Evolutionary conservation across 495 filamentous ascomycete species (phyloP), one percentile per base, ranked within the genome.

Genomic region (Glonium stellatum): DNA sequence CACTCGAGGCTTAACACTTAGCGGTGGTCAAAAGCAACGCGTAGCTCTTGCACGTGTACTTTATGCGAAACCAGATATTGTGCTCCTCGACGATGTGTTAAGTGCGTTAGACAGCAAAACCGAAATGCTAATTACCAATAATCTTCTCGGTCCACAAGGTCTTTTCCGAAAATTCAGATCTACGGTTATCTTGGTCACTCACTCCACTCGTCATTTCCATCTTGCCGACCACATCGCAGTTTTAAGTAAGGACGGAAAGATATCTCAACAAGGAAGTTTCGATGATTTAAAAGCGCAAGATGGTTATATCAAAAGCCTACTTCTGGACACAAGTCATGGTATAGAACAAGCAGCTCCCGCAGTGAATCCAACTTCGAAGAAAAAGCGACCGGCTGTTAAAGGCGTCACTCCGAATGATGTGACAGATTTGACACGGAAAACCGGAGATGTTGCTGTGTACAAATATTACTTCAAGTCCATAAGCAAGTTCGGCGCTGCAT

Each of bases 71-170:
- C 64, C 72, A 8, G 67, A 69, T 15, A 67, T 75, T 52, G 59
- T 75, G 4, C 61, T 75, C 1, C 62, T 75, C 22, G 73, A 75
- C 54, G 73, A 75, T 56, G 67, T 64, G 4, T 75, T 71, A 5
- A 75, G 71, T 54, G 73, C 73, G 4, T 49, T 75, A 36, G 73
- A 75, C 51, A 51, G 21, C 19, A 51, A 23, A 13, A 51, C 48
- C 21, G 48, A 51, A 8, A 23, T 21, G 19, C 48, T 25, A 9
- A 9, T 51, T 51, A 51, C 19, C 19, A 51, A 22, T 22, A 51
- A 31, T 51, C 48, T 51, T 31, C 25, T 51, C 25, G 48, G 48
- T 22, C 48, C 48, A 15, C 10, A 27, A 23, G 48, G 48, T 0
- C 48, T 51, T 31, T 51, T 51, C 19, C 48, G 25, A 22, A 51